Base-by-base conservation (phyloP, 2,329 filamentous ascomycete species). In the Aureobasidium sp. region DNA sequence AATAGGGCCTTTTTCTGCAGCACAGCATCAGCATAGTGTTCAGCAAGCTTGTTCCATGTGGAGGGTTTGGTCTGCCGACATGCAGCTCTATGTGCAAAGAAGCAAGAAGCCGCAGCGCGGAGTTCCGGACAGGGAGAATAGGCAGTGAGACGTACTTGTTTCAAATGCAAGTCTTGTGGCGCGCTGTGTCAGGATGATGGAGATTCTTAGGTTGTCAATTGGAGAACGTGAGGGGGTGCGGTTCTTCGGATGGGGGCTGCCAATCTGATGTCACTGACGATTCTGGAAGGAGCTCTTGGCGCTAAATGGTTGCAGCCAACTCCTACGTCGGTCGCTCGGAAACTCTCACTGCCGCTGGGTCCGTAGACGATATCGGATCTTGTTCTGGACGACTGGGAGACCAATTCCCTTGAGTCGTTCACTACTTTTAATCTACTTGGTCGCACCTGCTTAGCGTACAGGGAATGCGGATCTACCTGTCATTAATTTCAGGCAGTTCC, bases 161-260 rank as follows among this genome's bases (percentile, higher is more conserved):
- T 37, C 41, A 48, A 14, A 37, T 39, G 54, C 30, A 48, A 34
- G 42, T 47, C 32, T 58, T 32, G 37, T 25, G 34, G 42, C 48
- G 34, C 41, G 21, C 30, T 34, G 54, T 48, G 32, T 58, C 53
- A 34, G 42, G 54, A 47, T 29, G 54, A 48, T 47, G 41, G 41
- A 58, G 54, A 37, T 32, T 47, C 54, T 58, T 39, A 58, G 54
- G 54, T 58, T 42, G 54, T 58, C 54, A 58, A 58, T 58, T 58
- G 54, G 54, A 39, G 49, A 58, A 37, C 30, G 54, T 58, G 54
- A 58, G 54, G 54, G 51, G 54, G 42, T 47, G 54, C 30, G 54
- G 54, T 47, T 48, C 41, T 34, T 41, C 25, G 39, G 30, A 42
- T 34, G 27, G 16, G 10, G n/a, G 8, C n/a, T 25, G 14, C 37